A percentile compares a stretch with the other conserved stretches of the same genome.
phyloP scores from a whole-genome alignment of 2,329 filamentous ascomycete species.

The Magnaporthiopsis incrustans region DNA sequence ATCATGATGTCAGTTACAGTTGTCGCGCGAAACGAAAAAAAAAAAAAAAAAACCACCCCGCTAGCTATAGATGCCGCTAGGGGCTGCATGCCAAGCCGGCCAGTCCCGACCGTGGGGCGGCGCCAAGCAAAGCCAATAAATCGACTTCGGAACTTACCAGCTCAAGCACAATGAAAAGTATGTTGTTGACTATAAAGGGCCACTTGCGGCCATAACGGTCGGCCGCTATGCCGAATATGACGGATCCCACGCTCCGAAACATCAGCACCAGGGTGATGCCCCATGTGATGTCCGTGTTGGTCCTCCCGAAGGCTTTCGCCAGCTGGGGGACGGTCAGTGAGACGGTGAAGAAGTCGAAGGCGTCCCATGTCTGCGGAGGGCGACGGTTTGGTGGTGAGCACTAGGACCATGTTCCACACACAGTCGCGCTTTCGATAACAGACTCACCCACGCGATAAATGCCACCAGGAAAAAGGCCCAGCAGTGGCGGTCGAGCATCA shows the following conservation, averaged over 20 bases:
- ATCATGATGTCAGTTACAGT: not conserved
- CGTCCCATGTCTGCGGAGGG: conserved; percentile 28
- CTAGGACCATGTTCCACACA: no score
- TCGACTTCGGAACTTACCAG: conserved; percentile 19
- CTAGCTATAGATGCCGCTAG: not conserved
- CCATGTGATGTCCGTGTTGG: conserved; percentile 54
- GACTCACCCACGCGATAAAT: conserved; percentile 47
- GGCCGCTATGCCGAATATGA: conserved; percentile 44
- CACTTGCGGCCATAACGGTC: conserved; percentile 56
- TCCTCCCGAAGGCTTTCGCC: conserved; percentile 40
- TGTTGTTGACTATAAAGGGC: conserved; percentile 75
- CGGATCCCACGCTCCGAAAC: conserved; percentile 48
- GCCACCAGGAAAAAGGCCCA: conserved; percentile 49
- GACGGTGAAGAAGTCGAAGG: conserved; percentile 61
- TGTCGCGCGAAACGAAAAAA: not conserved
- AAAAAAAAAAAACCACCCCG: not conserved
- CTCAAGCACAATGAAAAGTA: conserved; percentile 49
- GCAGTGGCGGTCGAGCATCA: conserved; percentile 39
- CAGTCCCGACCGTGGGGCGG: not conserved
- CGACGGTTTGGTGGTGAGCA: not conserved
- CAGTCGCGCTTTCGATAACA: no score
- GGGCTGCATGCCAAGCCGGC: conserved; percentile 2
- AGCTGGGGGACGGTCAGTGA: conserved; percentile 50
- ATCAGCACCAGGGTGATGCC: conserved; percentile 57
- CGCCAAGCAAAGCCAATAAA: not conserved